Conservation (phyloP, 306 rosid species). For the Leucaena leucocephala region DNA sequence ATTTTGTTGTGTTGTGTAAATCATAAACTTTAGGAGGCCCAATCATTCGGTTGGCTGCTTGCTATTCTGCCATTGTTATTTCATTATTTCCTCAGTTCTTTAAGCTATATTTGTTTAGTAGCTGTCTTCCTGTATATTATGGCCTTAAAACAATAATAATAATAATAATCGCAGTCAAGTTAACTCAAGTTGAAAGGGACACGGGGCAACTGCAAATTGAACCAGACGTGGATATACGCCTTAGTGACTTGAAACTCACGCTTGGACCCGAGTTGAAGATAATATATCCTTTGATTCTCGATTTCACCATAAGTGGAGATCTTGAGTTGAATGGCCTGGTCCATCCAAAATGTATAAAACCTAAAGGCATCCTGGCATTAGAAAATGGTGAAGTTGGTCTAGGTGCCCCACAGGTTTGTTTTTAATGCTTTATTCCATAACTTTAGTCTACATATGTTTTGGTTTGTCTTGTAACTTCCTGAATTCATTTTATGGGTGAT, state of each 20-base stretch:
- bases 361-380: slow-evolving; percentile 77
- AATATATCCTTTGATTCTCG: slow-evolving; percentile 85
- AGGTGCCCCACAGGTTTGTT: slow-evolving; percentile 91
- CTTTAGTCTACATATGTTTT: slow-evolving; percentile 24
- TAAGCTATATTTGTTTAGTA: slow-evolving; percentile 17
- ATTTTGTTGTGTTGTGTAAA: not conserved
- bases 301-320: slow-evolving; percentile 82
- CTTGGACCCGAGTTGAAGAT: slow-evolving; percentile 96
- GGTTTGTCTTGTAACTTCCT: slow-evolving; percentile 32
- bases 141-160: slow-evolving; percentile 9
- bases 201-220: slow-evolving; percentile 59
- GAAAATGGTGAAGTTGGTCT: slow-evolving; percentile 95
- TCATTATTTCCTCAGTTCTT: slow-evolving; percentile 4
- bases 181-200: slow-evolving; percentile 59
- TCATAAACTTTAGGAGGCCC: slow-evolving; percentile 7
- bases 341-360: slow-evolving; percentile 78
- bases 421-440: slow-evolving; percentile 28
- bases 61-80: not conserved
- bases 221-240: slow-evolving; percentile 66
- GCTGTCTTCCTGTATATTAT: slow-evolving; percentile 15
- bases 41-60: slow-evolving; percentile 21
- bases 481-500: slow-evolving; percentile 24
- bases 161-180: slow-evolving; percentile 49
- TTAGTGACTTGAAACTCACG: slow-evolving; percentile 78
- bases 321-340: slow-evolving; percentile 85